Evolutionary conservation across 495 filamentous ascomycete species (phyloP), one percentile per base, ranked within the genome.

Genomic region (Aspergillus sparsus): DNA sequence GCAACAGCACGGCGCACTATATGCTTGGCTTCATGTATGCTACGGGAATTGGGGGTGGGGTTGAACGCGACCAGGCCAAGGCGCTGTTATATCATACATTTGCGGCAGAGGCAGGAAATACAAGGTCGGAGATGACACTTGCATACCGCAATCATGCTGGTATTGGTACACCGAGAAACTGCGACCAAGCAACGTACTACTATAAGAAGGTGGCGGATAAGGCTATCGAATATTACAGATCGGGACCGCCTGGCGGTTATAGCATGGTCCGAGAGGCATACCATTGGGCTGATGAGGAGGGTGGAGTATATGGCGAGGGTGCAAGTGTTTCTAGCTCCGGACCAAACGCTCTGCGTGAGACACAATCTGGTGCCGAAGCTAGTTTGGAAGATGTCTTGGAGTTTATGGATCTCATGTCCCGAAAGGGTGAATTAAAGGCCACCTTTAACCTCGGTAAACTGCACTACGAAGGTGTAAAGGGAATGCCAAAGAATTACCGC

Each of bases 1-100:
- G 93, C 27, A 98, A 99, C 71, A 87, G 81, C 66, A 92, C 95
- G 18, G 94, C 95, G 0, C 91, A 96, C 72, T 85, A 93, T 71
- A 96, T 98, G 92, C 67, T 99, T 37, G 95, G 93, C 2, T 87
- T 99, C 61, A 92, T 98, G 87, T 94, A 98, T 74, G 91, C 91
- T 41, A 98, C 95, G 9, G 94, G 95, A 1, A 80, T 98, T 59
- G 93, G 89, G 7, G 87, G 84, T 34, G 86, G 85, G 2, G 92
- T 97, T 21, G 83, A 92, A 73, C 84, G 84, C 31, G 92, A 99
- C 68, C 94, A 97, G 73, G 94, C 92, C 16, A 92, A 91, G 72
- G 91, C 94, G 7, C 79, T 98, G 58, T 77, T 97, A 58, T 97
- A 98, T 70, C 92, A 97, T 71, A 95, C 92, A 8, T 96, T 97